phyloP scores from a whole-genome alignment of 805 yeast species.

The Ogataea pignaliae region DNA sequence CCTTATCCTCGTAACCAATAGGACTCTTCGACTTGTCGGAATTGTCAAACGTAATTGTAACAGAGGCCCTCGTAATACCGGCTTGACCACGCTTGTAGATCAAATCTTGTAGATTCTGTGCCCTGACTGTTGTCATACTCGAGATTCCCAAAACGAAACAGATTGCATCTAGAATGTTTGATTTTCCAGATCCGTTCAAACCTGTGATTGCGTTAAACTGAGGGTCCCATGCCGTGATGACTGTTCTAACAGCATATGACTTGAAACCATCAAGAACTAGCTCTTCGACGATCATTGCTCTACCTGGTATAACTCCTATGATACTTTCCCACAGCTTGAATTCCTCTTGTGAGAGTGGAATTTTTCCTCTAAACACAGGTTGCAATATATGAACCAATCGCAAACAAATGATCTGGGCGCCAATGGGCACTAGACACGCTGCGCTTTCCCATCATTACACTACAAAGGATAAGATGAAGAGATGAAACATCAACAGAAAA shows the following conservation, averaged over 20 bases:
- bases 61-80: constrained; percentile 95
- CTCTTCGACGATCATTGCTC: constrained; percentile 84
- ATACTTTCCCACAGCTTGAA: too few species aligned
- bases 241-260: constrained; percentile 95
- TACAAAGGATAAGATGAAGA: too few species aligned
- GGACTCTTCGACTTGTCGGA: constrained; percentile 73
- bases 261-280: constrained; percentile 96
- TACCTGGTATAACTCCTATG: too few species aligned
- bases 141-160: constrained; percentile 98
- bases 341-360: too few species aligned
- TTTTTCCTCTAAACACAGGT: too few species aligned
- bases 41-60: constrained; percentile 92
- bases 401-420: too few species aligned
- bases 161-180: constrained; percentile 93
- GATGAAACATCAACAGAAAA: too few species aligned
- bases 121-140: constrained; percentile 91
- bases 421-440: too few species aligned
- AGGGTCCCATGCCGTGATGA: constrained; percentile 90
- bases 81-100: constrained; percentile 98
- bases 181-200: constrained; percentile 94
- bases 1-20: constrained; percentile 73
- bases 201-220: constrained; percentile 98
- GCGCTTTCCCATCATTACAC: too few species aligned
- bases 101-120: constrained; percentile 86
- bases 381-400: too few species aligned